Evolutionary conservation across 495 filamentous ascomycete species (phyloP), one percentile per base, ranked within the genome.

Genomic region (Aspergillus ellipticus): DNA sequence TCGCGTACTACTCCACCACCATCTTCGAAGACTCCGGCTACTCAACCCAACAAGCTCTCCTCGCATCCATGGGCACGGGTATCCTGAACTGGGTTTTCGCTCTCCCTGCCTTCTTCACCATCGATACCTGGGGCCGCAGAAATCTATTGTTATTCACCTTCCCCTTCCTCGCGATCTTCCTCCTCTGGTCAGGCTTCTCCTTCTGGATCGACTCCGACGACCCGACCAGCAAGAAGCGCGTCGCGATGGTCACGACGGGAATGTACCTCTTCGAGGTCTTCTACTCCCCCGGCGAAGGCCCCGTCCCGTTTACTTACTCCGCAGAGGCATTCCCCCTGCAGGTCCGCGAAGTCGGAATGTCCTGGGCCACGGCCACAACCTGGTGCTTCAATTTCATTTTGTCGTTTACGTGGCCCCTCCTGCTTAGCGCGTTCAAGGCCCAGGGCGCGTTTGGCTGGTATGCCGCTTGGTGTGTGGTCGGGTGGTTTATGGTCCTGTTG

Each of bases 271-370:
- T 78, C 61, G 74, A 74, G 31, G 64, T 78, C 0, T 75, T 76
- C 45, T 85, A 85, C 62, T 78, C 74, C 0, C 80, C 79, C 0
- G 83, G 83, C 2, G 72, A 77, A 59, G 83, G 83, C 1, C 81
- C 80, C 0, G 78, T 85, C 0, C 79, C 82, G 8, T 82, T 81
- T 54, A 73, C 76, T 0, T 86, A 85, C 61, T 80, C 77, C 2
- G 81, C 83, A 2, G 83, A 85, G 54, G 74, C 78, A 10, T 85
- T 84, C 61, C 82, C 81, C 1, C 55, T 82, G 29, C 72, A 84
- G 24, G 82, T 86, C 48, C 81, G 81, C 41, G 85, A 89, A 56
- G 73, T 88, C 24, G 87, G 86, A 10, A 90, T 89, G 87, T 77
- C 80, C 0, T 85, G 81, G 72, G 78, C 76, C 13, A 81, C 76